phyloP scores from a whole-genome alignment of 768 basidiomycete genomes.

The Xerocomus brunneocitrinus region DNA sequence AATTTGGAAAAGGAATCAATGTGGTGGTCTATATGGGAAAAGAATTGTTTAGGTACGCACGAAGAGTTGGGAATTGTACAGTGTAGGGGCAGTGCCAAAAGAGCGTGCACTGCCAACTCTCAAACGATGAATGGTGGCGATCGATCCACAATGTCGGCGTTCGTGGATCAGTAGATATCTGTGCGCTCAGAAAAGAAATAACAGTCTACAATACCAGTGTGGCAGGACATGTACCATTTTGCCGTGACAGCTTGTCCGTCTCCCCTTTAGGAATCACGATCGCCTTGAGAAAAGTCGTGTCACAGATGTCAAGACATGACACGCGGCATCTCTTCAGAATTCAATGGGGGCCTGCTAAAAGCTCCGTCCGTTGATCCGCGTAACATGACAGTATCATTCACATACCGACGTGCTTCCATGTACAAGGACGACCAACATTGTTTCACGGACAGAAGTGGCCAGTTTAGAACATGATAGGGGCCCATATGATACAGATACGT shows the following conservation, averaged over 20 bases:
- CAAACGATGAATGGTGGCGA: background rate
- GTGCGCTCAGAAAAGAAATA: background rate
- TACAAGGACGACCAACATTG: background rate
- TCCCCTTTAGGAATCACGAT: background rate
- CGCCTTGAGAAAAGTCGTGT: background rate
- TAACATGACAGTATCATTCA: background rate
- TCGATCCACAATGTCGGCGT: background rate
- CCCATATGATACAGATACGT: background rate
- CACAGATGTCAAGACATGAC: background rate
- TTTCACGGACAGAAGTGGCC: background rate
- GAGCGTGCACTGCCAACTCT: background rate
- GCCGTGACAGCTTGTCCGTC: background rate
- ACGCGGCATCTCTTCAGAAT: background rate
- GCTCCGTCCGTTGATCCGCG: background rate
- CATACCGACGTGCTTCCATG: background rate
- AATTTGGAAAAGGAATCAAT: background rate
- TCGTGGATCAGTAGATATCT: background rate
- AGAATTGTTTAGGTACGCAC: background rate
- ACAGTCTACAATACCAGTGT: background rate
- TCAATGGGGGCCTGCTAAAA: background rate
- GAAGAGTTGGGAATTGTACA: background rate
- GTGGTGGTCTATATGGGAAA: background rate
- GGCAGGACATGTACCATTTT: background rate
- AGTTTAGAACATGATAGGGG: conserved; percentile 1
- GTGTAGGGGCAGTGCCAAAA: background rate